A percentile compares a stretch with the other conserved stretches of the same genome.
Conservation (phyloP, 768 basidiomycete genomes). For the Serpula lacrymans region DNA sequence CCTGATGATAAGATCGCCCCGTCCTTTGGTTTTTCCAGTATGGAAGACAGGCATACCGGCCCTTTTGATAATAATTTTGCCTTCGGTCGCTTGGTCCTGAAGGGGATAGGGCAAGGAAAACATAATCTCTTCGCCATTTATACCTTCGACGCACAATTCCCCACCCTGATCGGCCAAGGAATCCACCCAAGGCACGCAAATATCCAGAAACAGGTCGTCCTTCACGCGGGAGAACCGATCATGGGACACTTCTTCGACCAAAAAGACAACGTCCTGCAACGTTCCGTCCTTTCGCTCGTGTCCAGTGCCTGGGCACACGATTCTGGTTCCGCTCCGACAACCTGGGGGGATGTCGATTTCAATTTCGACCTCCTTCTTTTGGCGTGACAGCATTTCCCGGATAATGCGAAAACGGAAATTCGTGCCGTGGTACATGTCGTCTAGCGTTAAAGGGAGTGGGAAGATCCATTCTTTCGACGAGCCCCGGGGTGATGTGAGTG, state of each 20-base stretch:
- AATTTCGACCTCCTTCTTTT: conserved; percentile 51
- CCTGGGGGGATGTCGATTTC: conserved; percentile 61
- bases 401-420: conserved; percentile 58
- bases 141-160: conserved; percentile 47
- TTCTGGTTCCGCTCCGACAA: conserved; percentile 56
- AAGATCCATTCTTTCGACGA: conserved; percentile 63
- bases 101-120: conserved; percentile 53
- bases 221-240: conserved; percentile 53
- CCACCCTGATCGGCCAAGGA: conserved; percentile 44
- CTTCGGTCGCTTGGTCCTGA: conserved; percentile 45
- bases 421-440: conserved; percentile 58
- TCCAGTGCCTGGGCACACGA: conserved; percentile 61
- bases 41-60: conserved; percentile 69
- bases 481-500: conserved; percentile 37
- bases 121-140: conserved; percentile 54
- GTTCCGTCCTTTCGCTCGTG: conserved; percentile 56
- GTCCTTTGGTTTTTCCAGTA: conserved; percentile 48
- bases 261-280: conserved; percentile 65
- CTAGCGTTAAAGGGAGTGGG: conserved; percentile 55
- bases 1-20: conserved; percentile 64
- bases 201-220: conserved; percentile 53
- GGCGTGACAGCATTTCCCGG: conserved; percentile 47
- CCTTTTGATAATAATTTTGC: conserved; percentile 48
- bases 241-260: conserved; percentile 58
- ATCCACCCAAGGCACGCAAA: conserved; percentile 57